phyloP scores from a whole-genome alignment of 768 basidiomycete genomes.

The Lyophyllum atratum region DNA sequence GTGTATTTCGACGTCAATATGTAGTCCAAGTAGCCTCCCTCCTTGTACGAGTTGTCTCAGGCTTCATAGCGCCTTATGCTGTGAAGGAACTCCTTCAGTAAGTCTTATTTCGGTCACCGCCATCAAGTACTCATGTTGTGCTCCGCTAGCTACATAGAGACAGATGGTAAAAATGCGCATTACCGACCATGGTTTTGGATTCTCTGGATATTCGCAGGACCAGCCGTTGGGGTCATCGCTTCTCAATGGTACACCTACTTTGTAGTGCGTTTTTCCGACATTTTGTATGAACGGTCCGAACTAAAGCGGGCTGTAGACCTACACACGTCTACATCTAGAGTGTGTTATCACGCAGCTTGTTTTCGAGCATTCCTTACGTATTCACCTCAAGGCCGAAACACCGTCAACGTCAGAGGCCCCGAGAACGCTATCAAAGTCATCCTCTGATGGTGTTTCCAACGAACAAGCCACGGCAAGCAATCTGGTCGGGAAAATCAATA shows the following conservation, averaged over 20 bases:
- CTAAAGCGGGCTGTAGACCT: conserved; percentile 25
- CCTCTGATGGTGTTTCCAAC: background rate
- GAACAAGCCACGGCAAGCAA: conserved; percentile 29
- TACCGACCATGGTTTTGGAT: conserved; percentile 74
- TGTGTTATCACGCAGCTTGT: conserved; percentile 39
- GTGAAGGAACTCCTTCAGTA: conserved; percentile 41
- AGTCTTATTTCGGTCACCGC: conserved; percentile 2
- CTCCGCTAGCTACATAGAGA: conserved; percentile 55
- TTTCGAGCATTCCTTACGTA: conserved; percentile 50
- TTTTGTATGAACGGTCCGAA: background rate
- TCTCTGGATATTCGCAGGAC: conserved; percentile 46
- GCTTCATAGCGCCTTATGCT: conserved; percentile 37
- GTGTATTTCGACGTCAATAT: conserved; percentile 34
- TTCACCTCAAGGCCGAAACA: conserved; percentile 52
- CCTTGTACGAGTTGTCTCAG: conserved; percentile 22
- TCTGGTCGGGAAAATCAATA: conserved; percentile 74
- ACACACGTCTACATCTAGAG: conserved; percentile 47
- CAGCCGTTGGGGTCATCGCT: conserved; percentile 38
- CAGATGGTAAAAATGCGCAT: conserved; percentile 41
- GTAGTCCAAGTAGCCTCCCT: conserved; percentile 25
- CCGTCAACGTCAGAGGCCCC: background rate
- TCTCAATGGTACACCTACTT: conserved; percentile 56
- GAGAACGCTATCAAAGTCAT: background rate
- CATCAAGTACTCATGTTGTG: conserved; percentile 1
- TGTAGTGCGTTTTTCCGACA: conserved; percentile 27